Percentiles rank a stretch among this genome's conserved stretches.
phyloP scores from a whole-genome alignment of 345 rosid species.

The Isatis tinctoria region DNA sequence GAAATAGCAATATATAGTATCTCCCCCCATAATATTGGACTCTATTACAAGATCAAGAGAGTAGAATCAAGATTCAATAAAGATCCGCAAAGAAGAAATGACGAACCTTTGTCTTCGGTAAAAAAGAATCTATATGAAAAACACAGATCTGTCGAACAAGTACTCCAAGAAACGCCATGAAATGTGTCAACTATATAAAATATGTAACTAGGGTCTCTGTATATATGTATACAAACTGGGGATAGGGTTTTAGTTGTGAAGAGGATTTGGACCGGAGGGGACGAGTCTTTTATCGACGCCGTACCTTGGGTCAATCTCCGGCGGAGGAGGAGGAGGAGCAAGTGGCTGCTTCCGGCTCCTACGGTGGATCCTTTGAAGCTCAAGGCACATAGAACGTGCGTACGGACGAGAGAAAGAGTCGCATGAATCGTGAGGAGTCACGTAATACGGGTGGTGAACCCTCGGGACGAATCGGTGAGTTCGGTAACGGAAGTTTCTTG shows the following conservation, averaged over 20 bases:
- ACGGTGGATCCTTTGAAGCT: constrained; percentile 32
- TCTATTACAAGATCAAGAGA: background rate
- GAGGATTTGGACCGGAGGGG: constrained; percentile 89
- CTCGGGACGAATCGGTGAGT: constrained; percentile 1
- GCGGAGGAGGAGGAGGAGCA: constrained; percentile 12
- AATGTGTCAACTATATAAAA: background rate
- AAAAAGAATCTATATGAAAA: background rate
- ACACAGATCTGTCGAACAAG: background rate
- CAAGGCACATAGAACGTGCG: constrained; percentile 33
- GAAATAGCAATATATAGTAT: constrained; percentile 17
- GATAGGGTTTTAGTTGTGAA: constrained; percentile 51
- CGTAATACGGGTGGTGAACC: constrained; percentile 24
- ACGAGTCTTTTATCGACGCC: constrained; percentile 82
- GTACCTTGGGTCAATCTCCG: constrained; percentile 74
- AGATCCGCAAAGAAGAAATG: background rate
- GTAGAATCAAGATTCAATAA: constrained; percentile 2
- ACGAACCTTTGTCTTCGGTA: background rate
- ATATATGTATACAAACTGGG: constrained; percentile 3
- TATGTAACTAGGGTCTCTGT: background rate
- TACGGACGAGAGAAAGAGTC: constrained; percentile 30
- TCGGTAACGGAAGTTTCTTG: constrained; percentile 16
- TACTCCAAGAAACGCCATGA: constrained; percentile 3
- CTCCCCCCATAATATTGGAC: background rate
- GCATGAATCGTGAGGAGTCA: constrained; percentile 23
- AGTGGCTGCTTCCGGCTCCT: constrained; percentile 16